Base-by-base conservation (phyloP, 805 yeast genomes). In the Wickerhamiella musiphila region DNA sequence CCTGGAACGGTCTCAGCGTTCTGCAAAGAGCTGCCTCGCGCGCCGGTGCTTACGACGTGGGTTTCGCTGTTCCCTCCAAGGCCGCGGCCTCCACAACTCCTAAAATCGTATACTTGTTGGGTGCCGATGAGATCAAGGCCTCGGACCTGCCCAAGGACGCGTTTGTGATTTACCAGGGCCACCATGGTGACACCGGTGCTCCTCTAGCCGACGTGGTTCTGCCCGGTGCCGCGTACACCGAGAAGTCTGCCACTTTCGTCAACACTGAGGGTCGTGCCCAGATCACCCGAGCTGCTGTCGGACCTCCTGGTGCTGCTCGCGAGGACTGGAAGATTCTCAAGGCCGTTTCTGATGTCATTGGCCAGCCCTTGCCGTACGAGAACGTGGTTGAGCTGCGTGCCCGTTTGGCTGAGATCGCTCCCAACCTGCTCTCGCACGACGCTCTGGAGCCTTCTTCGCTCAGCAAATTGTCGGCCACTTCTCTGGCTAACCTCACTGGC, bases 231-330 rank as follows among this genome's bases (percentile, higher is more conserved):
- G 93, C 93, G 24, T 81, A 75, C 66, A 81, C 93, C 24, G 93
- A 79, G 56, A 81, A 79, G 57, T 60, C 72, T 18, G 83, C 78
- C 35, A 81, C 90, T 4, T 79, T 69, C 54, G 84, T 79, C 42
- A 79, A 79, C 60, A 81, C 93, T 23, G 93, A 81, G 60, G 93
- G 93, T 46, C 72, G 93, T 53, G 72, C 81, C 9, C 93, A 79
- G 61, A 56, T 65, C 36, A 76, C 93, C 3, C 68, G 86, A 42
- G 93, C 93, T 27, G 90, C 93, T 26, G 73, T 79, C 18, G 78
- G 74, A 40, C 75, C 90, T 6, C 93, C 93, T 29, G 93, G 90
- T 18, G 77, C 68, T 30, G 90, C 93, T 28, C 74, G 93, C 54
- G 93, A 79, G 56, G 93, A 81, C 58, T 79, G 93, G 93, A 74